Evolutionary conservation across 768 basidiomycete genomes (phyloP).

Genomic region (Naganishia randhawae): DNA sequence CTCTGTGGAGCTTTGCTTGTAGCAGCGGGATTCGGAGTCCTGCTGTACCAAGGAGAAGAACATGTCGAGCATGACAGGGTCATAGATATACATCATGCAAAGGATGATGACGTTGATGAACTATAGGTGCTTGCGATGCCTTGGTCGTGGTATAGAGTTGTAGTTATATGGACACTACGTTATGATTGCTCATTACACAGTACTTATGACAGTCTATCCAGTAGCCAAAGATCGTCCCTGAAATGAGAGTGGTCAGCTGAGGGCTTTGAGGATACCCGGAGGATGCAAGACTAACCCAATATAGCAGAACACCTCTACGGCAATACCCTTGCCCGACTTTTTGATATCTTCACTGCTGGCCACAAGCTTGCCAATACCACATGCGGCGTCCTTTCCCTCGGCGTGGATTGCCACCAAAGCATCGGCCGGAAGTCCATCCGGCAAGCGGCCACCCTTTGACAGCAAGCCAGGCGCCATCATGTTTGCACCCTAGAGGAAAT

Average conservation of each 20-base stretch:
- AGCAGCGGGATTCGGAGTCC: conserved; percentile 72
- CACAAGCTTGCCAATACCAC: conserved; percentile 78
- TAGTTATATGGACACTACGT: conserved; percentile 1
- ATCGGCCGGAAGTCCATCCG: conserved; percentile 67
- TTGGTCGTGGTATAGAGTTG: conserved; percentile 6
- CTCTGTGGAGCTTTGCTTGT: conserved; percentile 74
- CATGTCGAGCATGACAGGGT: neutral
- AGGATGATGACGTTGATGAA: neutral
- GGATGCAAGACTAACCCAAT: conserved; percentile 43
- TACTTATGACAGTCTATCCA: conserved; percentile 21
- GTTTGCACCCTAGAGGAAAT: conserved; percentile 52
- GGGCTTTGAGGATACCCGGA: neutral
- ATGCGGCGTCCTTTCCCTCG: conserved; percentile 91
- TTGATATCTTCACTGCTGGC: conserved; percentile 84
- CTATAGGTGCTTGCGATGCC: neutral
- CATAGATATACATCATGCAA: conserved; percentile 2
- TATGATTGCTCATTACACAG: neutral
- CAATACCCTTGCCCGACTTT: conserved; percentile 81
- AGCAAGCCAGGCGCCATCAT: conserved; percentile 75
- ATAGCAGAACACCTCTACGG: conserved; percentile 69
- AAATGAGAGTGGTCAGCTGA: neutral
- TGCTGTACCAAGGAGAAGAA: conserved; percentile 53
- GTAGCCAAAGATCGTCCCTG: conserved; percentile 29
- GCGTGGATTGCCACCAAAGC: conserved; percentile 82
- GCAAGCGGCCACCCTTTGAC: conserved; percentile 82